Evolutionary conservation across 176 grass and related monocot species (phyloP).

Genomic region (Aegilops speltoides): DNA sequence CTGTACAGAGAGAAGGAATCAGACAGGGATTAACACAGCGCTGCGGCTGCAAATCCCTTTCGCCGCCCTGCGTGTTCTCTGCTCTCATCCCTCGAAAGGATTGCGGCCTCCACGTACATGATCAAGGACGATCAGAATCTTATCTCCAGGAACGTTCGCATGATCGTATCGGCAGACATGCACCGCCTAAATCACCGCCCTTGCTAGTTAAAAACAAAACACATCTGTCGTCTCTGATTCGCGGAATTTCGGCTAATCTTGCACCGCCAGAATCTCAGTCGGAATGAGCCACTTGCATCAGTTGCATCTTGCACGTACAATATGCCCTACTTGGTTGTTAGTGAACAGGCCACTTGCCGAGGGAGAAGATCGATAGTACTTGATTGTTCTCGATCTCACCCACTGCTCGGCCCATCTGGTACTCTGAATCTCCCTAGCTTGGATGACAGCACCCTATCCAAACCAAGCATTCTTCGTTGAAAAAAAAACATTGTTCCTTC

Average conservation of each 20-base stretch:
- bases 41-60: slow-evolving; percentile 1
- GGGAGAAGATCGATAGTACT: not conserved
- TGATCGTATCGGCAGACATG: not conserved
- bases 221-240: not conserved
- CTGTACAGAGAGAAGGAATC: slow-evolving; percentile 15
- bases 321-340: not conserved
- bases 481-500: not conserved
- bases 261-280: not conserved
- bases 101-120: too few species aligned
- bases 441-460: not conserved
- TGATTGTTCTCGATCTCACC: not conserved
- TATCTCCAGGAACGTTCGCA: not conserved
- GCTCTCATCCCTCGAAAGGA: not conserved
- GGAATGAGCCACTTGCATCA: not conserved
- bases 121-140: not conserved
- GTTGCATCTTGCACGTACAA: slow-evolving; percentile 8
- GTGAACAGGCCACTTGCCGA: not conserved
- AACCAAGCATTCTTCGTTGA: not conserved
- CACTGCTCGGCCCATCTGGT: not conserved
- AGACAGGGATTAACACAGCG: not conserved
- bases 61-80: not conserved
- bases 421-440: slow-evolving; percentile 12
- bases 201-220: slow-evolving; percentile 10
- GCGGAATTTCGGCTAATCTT: not conserved
- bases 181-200: slow-evolving; percentile 37